Base-by-base conservation (phyloP, 163 green algal species). In the Scenedesmus sp. region DNA sequence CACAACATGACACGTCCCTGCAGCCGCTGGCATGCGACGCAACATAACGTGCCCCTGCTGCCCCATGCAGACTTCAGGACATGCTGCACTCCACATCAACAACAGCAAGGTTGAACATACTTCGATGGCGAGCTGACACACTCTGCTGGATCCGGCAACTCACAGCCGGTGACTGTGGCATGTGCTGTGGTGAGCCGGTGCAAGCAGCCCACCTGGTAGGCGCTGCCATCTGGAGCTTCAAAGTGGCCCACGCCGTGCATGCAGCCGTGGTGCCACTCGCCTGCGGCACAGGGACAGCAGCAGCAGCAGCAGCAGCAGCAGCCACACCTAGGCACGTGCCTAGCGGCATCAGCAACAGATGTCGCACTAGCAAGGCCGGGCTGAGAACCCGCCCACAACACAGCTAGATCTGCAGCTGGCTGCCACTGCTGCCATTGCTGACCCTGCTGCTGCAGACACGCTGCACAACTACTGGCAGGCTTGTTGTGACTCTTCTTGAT, bases 161-260 rank as follows among this genome's bases (percentile, higher is more conserved):
- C 72, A 81, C 30, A 46, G 30, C 37, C n/a, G n/a, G n/a, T 26
- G 46, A 56, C 26, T 56, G 35, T 83, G 35, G 15, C 2, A 83
- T 6, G 4, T 30, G 61, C 24, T 37, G 24, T 35, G 24, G 24
- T 24, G n/a, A 37, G 61, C 87, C 94, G 89, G 10, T 80, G 33
- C 35, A 20, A n/a, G 61, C 10, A 68, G n/a, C 88, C 72, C 33
- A 86, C 90, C 80, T 94, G 92, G 92, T 99, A 99, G n/a, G 88
- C 91, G 1, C 94, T 93, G 70, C 95, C 96, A 80, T 99, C 96
- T 4, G 95, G 92, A 18, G 92, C 92, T 85, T 96, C 91, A 94
- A 98, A 97, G 1, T 93, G 97, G 49, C 97, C 97, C 10, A 97
- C 91, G 35, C 97, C 97, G 89, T 98, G 95, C 96, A 99, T 99